phyloP scores from a whole-genome alignment of 2,329 filamentous ascomycete genomes.

The Fusarium heterosporum region DNA sequence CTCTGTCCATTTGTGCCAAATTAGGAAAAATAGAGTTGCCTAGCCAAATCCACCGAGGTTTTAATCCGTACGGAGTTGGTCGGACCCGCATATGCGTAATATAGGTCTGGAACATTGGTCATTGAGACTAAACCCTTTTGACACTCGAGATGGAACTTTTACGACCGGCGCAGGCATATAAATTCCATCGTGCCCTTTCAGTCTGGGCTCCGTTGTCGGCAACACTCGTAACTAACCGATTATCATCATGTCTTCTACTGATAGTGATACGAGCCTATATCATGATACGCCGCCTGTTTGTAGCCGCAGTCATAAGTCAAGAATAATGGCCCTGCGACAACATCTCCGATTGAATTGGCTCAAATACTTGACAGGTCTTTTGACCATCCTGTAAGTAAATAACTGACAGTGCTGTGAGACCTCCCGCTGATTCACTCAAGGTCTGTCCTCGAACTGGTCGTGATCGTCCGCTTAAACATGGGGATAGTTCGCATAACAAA shows the following conservation, averaged over 20 bases:
- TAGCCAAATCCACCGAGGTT: neutral
- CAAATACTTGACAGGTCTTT: neutral
- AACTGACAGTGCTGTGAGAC: too few species aligned
- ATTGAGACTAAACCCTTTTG: too few species aligned
- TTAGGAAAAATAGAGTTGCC: neutral
- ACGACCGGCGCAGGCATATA: too few species aligned
- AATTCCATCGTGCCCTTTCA: too few species aligned
- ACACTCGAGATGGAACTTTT: too few species aligned
- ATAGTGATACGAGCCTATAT: neutral
- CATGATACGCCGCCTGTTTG: neutral
- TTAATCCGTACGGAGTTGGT: too few species aligned
- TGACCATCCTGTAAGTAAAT: constrained; percentile 3
- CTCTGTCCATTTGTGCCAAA: neutral
- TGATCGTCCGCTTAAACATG: neutral
- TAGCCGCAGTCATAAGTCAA: neutral
- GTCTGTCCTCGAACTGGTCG: constrained; percentile 8
- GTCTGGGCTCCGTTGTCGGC: too few species aligned
- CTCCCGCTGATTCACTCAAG: neutral
- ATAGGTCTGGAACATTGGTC: too few species aligned
- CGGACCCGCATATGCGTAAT: too few species aligned
- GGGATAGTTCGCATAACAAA: constrained; percentile 10
- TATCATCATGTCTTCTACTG: neutral
- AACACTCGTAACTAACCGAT: too few species aligned
- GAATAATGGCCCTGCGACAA: neutral
- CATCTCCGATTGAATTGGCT: constrained; percentile 10